Evolutionary conservation across 345 rosid species (phyloP).

Genomic region (Pistacia vera): DNA sequence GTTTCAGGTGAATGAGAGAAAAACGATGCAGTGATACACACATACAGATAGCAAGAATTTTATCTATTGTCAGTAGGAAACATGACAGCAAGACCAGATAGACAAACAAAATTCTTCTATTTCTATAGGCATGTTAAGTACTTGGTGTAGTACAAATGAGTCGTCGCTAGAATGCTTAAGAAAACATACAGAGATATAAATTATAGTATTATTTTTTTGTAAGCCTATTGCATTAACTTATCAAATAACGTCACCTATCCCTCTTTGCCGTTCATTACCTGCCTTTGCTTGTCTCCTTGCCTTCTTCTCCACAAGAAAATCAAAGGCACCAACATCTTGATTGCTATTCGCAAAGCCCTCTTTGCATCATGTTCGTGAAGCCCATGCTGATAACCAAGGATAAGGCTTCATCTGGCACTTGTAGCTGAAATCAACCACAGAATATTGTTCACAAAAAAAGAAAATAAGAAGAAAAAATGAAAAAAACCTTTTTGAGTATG

Average conservation of each 20-base stretch:
- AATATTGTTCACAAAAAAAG: not conserved
- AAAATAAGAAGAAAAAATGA: not conserved
- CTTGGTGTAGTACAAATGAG: too few species aligned
- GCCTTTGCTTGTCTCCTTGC: conserved; percentile 49
- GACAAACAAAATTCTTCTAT: too few species aligned
- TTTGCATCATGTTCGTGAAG: conserved; percentile 70
- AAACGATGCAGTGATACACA: too few species aligned
- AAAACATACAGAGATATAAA: conserved; percentile 2
- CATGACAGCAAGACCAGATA: too few species aligned
- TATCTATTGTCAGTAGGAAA: too few species aligned
- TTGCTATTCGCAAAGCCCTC: conserved; percentile 81
- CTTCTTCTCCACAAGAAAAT: conserved; percentile 79
- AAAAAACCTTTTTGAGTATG: not conserved
- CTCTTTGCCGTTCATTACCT: conserved; percentile 52
- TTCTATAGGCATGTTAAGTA: too few species aligned
- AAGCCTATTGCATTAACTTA: not conserved
- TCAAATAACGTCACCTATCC: conserved; percentile 38
- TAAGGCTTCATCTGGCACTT: conserved; percentile 77
- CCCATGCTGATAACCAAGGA: conserved; percentile 88
- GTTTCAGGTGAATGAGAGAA: too few species aligned
- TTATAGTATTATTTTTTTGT: not conserved
- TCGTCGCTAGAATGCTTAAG: not conserved
- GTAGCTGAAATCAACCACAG: conserved; percentile 55
- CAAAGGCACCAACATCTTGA: conserved; percentile 77
- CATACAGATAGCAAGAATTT: too few species aligned